Percentiles rank a stretch among this genome's conserved stretches.
Conservation (phyloP, 1,284 basidiomycete genomes). For the Sanghuangporus sanghuang region DNA sequence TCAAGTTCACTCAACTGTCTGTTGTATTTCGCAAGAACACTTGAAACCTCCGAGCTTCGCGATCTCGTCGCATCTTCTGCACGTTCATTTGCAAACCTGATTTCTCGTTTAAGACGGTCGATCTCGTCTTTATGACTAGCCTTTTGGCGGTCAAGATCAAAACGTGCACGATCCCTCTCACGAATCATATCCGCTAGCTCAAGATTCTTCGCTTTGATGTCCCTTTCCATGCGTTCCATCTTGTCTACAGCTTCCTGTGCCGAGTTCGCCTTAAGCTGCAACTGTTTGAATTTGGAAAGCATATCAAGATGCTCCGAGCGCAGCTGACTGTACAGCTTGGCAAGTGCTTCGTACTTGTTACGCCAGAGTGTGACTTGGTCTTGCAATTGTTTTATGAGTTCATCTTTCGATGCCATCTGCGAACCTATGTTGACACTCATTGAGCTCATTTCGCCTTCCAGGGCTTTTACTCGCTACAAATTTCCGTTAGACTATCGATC, state of each 20-base stretch:
- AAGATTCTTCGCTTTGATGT: conserved; percentile 96
- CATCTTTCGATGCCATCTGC: conserved; percentile 91
- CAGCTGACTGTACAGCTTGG: conserved; percentile 97
- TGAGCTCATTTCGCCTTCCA: conserved; percentile 87
- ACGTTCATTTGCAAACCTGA: conserved; percentile 96
- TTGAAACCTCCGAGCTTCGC: conserved; percentile 91
- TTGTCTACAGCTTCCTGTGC: conserved; percentile 98
- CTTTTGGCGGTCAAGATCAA: conserved; percentile 95
- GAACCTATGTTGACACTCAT: conserved; percentile 80
- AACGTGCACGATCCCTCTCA: conserved; percentile 93
- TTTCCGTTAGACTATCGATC: conserved; percentile 4
- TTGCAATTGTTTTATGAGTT: conserved; percentile 92
- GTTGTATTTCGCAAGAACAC: conserved; percentile 90
- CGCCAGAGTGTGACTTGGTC: conserved; percentile 97
- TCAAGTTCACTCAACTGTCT: conserved; percentile 94
- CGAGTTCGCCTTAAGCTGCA: conserved; percentile 97
- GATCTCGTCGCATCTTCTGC: conserved; percentile 90
- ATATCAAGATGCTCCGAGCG: conserved; percentile 97
- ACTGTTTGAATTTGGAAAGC: conserved; percentile 94
- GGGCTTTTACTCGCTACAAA: conserved; percentile 84
- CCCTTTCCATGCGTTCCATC: conserved; percentile 99
- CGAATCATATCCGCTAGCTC: conserved; percentile 99
- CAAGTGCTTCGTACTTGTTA: conserved; percentile 98
- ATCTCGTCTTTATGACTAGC: conserved; percentile 93
- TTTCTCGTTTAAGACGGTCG: conserved; percentile 89